Conservation (phyloP, 768 basidiomycete species). For the Kwoniella heveanensis region DNA sequence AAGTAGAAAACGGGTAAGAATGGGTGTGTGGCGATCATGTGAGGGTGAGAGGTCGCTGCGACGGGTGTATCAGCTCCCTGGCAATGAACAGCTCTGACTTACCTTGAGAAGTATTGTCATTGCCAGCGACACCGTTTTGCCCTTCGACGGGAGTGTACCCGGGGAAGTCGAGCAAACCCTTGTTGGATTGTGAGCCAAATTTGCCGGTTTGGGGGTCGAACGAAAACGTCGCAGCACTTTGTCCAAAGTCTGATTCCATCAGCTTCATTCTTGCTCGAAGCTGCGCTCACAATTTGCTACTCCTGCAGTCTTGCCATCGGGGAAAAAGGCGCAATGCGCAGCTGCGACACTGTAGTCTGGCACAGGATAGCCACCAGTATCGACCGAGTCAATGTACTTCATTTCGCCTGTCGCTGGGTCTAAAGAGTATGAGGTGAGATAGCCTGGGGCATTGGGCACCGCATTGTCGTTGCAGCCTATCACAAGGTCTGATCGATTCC, state of each 20-base stretch:
- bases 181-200: conserved; percentile 7
- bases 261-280: background rate
- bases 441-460: conserved; percentile 11
- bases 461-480: conserved; percentile 18
- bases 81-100: too few relatives aligned
- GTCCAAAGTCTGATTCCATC: conserved; percentile 5
- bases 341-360: conserved; percentile 8
- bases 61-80: background rate
- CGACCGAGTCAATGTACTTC: conserved; percentile 14
- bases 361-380: conserved; percentile 9
- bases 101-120: conserved; percentile 16
- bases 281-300: conserved; percentile 9
- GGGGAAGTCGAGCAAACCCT: conserved; percentile 9
- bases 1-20: conserved; percentile 12
- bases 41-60: conserved; percentile 11
- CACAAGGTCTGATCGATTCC: background rate
- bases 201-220: conserved; percentile 11
- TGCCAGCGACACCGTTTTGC: conserved; percentile 6
- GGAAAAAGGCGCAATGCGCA: conserved; percentile 14
- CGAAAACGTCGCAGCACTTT: conserved; percentile 10
- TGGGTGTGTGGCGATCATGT: conserved; percentile 10
- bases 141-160: conserved; percentile 12
- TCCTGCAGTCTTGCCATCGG: conserved; percentile 7
- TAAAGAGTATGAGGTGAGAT: conserved; percentile 12
- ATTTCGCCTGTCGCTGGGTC: conserved; percentile 8